Base-by-base conservation (phyloP, 306 rosid species). In the Castanea mollissima region DNA sequence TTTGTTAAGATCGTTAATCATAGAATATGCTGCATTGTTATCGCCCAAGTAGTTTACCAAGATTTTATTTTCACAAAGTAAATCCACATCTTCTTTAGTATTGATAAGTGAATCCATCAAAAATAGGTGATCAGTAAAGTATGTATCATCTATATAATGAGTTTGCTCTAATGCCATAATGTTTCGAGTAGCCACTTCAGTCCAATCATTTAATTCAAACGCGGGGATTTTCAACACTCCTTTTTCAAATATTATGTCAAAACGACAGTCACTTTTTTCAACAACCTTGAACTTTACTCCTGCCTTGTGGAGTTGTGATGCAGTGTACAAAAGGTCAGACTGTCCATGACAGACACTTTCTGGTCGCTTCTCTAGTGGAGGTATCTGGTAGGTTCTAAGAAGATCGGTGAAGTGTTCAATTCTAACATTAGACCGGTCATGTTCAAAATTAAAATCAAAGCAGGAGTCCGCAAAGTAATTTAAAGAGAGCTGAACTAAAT, bases 41-140 rank as follows among this genome's bases (percentile, higher is more conserved):
- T 80, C 84, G 2, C 84, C 84, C 23, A 80, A 41, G 20, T 63
- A 73, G 46, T 77, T 84, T 1, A 58, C 35, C 55, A 84, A 29
- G 25, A 84, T 84, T 29, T 71, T 67, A 4, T 74, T 78, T 27
- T 76, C 58, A 12, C 76, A 79, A 80, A 84, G 85, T 2, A 29
- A 29, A 29, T 29, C 31, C 31, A 29, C 31, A 2, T 29, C 31
- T 29, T 29, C 3, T 29, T 4, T 4, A 4, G 58, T 35, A 34
- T 64, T 54, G 46, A 80, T 55, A 52, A 80, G 83, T 31, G 0
- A 16, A 38, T 67, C 29, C 15, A 80, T 0, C 1, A 80, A 0
- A 0, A 0, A 0, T 63, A 21, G 2, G 27, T 64, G 65, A 65
- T 73, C 51, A 9, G 59, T 52, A 51, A 74, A 0, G 4, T 63